A percentile compares a stretch with the other conserved stretches of the same genome.
Conservation (phyloP, 352 stramenopile species). For the Globisporangium abappressorium region DNA sequence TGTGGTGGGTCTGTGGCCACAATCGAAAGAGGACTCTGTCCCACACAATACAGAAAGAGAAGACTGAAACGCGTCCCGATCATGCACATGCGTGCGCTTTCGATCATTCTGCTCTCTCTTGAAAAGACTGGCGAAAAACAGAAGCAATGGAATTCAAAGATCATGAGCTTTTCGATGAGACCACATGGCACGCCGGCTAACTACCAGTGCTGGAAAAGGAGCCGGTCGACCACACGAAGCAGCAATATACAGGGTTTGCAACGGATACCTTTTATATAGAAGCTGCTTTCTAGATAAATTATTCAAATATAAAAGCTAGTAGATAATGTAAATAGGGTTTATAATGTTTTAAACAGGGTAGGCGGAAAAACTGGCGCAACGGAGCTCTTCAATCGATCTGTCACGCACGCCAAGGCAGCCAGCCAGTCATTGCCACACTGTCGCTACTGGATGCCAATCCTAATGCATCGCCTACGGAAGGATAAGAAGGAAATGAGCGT, state of each 20-base stretch:
- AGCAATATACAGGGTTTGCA: not conserved
- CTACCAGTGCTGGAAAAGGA: not conserved
- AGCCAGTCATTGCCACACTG: not conserved
- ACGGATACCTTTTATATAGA: not conserved
- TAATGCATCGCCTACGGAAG: not conserved
- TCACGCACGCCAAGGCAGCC: not conserved
- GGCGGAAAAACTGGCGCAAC: not conserved
- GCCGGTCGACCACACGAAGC: not conserved
- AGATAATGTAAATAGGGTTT: not conserved
- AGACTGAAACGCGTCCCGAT: not conserved
- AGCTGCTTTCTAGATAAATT: not conserved
- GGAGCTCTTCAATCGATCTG: not conserved
- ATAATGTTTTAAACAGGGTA: not conserved
- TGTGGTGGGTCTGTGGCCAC: not conserved
- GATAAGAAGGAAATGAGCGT: not conserved
- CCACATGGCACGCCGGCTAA: not conserved
- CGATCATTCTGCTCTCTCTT: not conserved
- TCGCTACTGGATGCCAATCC: not conserved
- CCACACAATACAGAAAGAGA: not conserved
- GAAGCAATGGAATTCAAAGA: not conserved
- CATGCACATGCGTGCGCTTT: not conserved
- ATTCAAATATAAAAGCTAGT: not conserved
- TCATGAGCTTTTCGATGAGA: not conserved
- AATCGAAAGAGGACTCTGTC: not conserved
- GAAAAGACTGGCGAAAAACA: not conserved